These are phyloP conservation scores for Metschnikowia anglica DNA, from an alignment of 805 yeast species.

Conservation along the genomic window DNA sequence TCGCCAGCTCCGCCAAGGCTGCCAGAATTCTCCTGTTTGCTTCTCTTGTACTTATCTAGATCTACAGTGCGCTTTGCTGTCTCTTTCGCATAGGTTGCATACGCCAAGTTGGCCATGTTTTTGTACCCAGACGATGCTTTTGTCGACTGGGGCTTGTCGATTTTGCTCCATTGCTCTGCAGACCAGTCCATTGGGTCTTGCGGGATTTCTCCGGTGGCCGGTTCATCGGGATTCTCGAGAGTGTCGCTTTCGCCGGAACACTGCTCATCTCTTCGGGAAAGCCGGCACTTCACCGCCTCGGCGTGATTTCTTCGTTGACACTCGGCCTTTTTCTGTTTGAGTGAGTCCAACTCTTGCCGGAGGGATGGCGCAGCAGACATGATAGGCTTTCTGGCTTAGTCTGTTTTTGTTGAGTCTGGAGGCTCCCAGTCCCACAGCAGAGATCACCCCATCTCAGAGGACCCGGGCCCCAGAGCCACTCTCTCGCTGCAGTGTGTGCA, in stretches of 20 bases:
- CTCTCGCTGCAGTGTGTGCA: no score
- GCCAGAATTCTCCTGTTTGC: background rate
- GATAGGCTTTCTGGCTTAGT: background rate
- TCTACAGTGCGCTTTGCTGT: constrained; percentile 37
- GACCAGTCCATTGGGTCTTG: constrained; percentile 31
- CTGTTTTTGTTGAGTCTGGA: background rate
- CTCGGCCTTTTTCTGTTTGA: constrained; percentile 7
- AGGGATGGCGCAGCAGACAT: background rate
- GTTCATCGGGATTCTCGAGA: no score
- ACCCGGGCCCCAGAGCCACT: background rate
- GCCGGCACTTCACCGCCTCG: constrained; percentile 4
- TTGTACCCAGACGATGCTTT: constrained; percentile 37
- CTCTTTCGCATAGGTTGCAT: constrained; percentile 57
- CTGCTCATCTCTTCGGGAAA: background rate
- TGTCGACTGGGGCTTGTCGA: constrained; percentile 13
- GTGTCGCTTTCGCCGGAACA: background rate
- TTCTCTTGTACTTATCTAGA: constrained; percentile 40
- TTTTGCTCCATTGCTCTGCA: constrained; percentile 61
- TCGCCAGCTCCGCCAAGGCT: background rate
- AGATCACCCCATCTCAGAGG: constrained; percentile 4
- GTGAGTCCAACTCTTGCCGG: constrained; percentile 9
- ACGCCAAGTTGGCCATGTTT: constrained; percentile 57
- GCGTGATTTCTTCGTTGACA: constrained; percentile 12
- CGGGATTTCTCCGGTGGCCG: constrained; percentile 1
- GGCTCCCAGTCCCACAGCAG: background rate